Evolutionary conservation across 495 filamentous ascomycete genomes (phyloP).

Genomic region (Penicillium riverlandense): DNA sequence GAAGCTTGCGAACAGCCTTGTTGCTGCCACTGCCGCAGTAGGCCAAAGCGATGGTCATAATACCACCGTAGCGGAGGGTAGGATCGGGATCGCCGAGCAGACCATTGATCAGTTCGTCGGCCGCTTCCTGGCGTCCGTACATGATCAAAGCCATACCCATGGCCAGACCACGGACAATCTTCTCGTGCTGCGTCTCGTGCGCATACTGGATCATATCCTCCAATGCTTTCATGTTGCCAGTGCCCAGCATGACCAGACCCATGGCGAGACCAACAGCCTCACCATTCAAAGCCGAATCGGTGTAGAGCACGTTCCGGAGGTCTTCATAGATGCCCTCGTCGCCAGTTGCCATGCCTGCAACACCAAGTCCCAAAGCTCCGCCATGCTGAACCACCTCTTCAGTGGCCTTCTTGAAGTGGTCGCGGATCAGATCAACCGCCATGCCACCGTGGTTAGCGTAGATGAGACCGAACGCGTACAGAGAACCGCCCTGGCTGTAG

Average conservation of each 20-base stretch:
- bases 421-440: conserved; percentile 80
- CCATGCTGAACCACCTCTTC: conserved; percentile 98
- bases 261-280: conserved; percentile 94
- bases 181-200: conserved; percentile 97
- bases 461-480: conserved; percentile 94
- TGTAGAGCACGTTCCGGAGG: conserved; percentile 77
- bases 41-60: conserved; percentile 96
- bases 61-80: conserved; percentile 90
- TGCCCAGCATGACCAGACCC: conserved; percentile 96
- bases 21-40: conserved; percentile 98
- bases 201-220: conserved; percentile 97
- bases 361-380: conserved; percentile 88
- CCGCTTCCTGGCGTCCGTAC: conserved; percentile 91
- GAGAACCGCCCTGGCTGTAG: conserved; percentile 91
- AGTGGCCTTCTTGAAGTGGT: conserved; percentile 75
- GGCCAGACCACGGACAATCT: conserved; percentile 92
- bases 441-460: conserved; percentile 96
- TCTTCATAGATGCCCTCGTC: conserved; percentile 86
- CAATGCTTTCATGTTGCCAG: conserved; percentile 81
- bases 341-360: conserved; percentile 96
- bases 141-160: conserved; percentile 98
- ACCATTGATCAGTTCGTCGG: conserved; percentile 88
- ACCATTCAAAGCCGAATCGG: conserved; percentile 90
- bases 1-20: conserved; percentile 94
- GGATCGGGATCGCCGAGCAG: conserved; percentile 92